These are phyloP conservation scores for Cordyceps farinosa DNA, from an alignment of 2,329 filamentous ascomycete species.

Conservation along the genomic window DNA sequence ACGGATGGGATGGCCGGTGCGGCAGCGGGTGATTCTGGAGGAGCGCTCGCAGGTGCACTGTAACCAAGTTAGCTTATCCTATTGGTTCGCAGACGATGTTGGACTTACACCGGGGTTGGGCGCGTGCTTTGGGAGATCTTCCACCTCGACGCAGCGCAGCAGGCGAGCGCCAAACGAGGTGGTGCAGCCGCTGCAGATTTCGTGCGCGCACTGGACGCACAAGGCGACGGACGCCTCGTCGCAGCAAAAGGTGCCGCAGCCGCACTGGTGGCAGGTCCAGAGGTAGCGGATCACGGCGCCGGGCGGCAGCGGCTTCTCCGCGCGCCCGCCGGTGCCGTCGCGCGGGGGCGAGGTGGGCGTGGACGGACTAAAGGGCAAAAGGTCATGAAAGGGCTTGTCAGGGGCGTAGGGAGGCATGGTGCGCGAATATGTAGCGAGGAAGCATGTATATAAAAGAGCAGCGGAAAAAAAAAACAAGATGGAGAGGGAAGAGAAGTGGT, in stretches of 20 bases:
- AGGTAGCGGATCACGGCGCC: not conserved
- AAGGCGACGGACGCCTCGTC: not conserved
- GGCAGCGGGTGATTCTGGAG: not conserved
- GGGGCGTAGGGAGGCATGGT: not conserved
- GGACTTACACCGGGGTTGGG: conserved; percentile 14
- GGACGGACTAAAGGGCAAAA: not conserved
- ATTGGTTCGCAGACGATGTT: not conserved
- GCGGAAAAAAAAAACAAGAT: not conserved
- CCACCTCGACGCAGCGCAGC: not conserved
- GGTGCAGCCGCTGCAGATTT: conserved; percentile 7
- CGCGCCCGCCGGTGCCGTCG: too few species aligned
- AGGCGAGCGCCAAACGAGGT: not conserved
- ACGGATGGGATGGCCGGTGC: conserved; percentile 6
- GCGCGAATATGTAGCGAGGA: not conserved
- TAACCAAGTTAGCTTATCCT: too few species aligned
- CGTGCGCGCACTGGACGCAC: conserved; percentile 12
- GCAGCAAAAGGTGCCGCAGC: conserved; percentile 15
- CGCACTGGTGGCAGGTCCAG: conserved; percentile 14
- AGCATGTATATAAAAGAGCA: not conserved
- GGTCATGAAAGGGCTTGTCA: not conserved
- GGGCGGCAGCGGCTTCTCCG: not conserved
- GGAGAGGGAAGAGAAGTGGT: not conserved
- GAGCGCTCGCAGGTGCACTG: not conserved
- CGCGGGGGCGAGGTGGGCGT: not conserved
- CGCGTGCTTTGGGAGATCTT: not conserved